A percentile compares a stretch with the other conserved stretches of the same genome.
These are phyloP conservation scores for Phialemoniopsis sp. DNA, from an alignment of 2,329 filamentous ascomycete species.

Conservation along the genomic window DNA sequence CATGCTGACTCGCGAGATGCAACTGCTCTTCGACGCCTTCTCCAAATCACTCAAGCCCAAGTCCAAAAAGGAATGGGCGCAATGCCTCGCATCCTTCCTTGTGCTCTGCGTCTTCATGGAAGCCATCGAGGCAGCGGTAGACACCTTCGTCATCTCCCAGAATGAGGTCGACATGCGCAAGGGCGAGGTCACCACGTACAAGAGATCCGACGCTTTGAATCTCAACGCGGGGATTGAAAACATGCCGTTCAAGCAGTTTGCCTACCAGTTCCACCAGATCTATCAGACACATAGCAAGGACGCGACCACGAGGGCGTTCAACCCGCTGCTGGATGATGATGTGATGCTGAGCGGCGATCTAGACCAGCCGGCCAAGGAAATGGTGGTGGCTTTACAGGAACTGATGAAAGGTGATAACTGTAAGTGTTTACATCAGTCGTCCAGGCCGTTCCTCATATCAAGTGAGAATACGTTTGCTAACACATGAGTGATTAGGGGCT, in stretches of 20 bases:
- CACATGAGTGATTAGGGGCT: conserved; percentile 17
- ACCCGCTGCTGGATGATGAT: conserved; percentile 45
- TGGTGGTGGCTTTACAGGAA: conserved; percentile 39
- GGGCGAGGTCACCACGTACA: conserved; percentile 27
- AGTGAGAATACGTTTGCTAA: not conserved
- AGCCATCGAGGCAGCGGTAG: conserved; percentile 46
- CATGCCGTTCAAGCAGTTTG: conserved; percentile 56
- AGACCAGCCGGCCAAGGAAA: conserved; percentile 37
- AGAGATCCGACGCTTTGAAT: conserved; percentile 37
- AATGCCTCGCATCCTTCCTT: conserved; percentile 52
- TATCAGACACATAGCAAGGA: conserved; percentile 54
- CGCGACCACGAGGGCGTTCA: conserved; percentile 44
- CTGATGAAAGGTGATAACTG: conserved; percentile 35
- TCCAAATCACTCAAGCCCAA: conserved; percentile 50
- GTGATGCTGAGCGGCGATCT: conserved; percentile 38
- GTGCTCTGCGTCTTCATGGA: conserved; percentile 58
- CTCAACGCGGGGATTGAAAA: conserved; percentile 50
- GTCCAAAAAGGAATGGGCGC: conserved; percentile 48
- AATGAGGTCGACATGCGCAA: conserved; percentile 43
- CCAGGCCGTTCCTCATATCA: not conserved
- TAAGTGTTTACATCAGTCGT: conserved; percentile 29
- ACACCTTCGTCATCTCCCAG: conserved; percentile 45
- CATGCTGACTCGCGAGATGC: conserved; percentile 46
- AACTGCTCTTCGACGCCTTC: conserved; percentile 47
- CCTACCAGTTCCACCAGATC: conserved; percentile 55